A percentile compares a stretch with the other conserved stretches of the same genome.
phyloP scores from a whole-genome alignment of 2,329 filamentous ascomycete genomes.

The Blastomyces emzantsi region DNA sequence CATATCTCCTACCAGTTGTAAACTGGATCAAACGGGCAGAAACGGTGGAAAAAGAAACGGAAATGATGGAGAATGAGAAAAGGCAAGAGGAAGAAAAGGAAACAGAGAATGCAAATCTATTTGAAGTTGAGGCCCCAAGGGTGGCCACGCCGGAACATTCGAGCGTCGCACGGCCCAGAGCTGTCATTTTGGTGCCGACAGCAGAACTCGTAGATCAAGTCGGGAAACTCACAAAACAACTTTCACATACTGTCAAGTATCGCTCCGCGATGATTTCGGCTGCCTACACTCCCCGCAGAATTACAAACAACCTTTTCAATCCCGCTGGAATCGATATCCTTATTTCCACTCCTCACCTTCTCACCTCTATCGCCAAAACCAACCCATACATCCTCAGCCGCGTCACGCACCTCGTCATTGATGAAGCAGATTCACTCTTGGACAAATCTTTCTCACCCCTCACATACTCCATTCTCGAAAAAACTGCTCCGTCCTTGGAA shows the following conservation, averaged over 20 bases:
- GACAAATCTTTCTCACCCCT: conserved; percentile 85
- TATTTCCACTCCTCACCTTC: conserved; percentile 78
- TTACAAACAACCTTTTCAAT: conserved; percentile 75
- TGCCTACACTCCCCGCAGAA: conserved; percentile 63
- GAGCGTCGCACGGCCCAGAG: conserved; percentile 65
- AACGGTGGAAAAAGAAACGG: conserved; percentile 52
- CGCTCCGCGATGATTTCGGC: conserved; percentile 76
- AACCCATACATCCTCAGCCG: conserved; percentile 91
- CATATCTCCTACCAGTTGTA: conserved; percentile 77
- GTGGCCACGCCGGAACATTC: conserved; percentile 61
- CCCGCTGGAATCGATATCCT: conserved; percentile 75
- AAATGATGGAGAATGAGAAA: conserved; percentile 52
- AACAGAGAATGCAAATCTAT: conserved; percentile 45
- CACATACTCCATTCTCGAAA: conserved; percentile 74
- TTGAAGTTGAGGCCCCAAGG: conserved; percentile 51
- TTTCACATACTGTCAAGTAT: conserved; percentile 82
- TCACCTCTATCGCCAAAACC: conserved; percentile 76
- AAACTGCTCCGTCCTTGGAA: conserved; percentile 67
- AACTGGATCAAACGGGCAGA: conserved; percentile 77
- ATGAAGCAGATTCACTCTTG: conserved; percentile 93
- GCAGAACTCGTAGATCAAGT: conserved; percentile 89
- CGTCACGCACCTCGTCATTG: conserved; percentile 78
- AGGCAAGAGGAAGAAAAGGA: conserved; percentile 44
- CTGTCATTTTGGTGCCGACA: conserved; percentile 82
- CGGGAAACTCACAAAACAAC: conserved; percentile 64